Evolutionary conservation across 306 rosid genomes (phyloP).

Genomic region (Inga leiocalycina): DNA sequence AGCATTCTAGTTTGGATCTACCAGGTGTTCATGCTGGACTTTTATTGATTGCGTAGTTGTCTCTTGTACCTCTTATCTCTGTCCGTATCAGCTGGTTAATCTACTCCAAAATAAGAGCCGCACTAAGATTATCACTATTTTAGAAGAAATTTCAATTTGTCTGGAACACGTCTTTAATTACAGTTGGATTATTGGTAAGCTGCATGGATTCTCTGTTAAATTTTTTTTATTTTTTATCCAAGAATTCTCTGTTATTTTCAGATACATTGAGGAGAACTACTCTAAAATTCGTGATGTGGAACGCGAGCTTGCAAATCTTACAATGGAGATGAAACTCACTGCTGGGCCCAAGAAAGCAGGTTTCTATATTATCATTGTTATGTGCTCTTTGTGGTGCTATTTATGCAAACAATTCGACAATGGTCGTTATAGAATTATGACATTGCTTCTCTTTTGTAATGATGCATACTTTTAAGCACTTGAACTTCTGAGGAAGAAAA

Average conservation of each 20-base stretch:
- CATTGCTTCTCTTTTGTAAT: not conserved
- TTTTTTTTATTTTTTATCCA: too few species aligned
- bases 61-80: not conserved
- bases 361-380: not conserved
- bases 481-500: constrained; percentile 6
- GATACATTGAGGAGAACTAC: constrained; percentile 2
- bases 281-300: constrained; percentile 5
- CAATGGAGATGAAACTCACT: constrained; percentile 1
- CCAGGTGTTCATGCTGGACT: not conserved
- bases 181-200: not conserved
- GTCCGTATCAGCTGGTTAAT: not conserved
- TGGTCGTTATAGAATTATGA: not conserved
- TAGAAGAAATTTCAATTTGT: not conserved
- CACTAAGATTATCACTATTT: not conserved
- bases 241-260: not conserved
- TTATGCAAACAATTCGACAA: not conserved
- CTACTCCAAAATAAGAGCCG: not conserved
- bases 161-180: not conserved
- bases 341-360: constrained; percentile 6
- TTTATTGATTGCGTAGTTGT: not conserved
- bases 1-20: not conserved
- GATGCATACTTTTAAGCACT: not conserved
- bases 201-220: not conserved
- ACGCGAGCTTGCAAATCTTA: not conserved
- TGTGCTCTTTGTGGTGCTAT: not conserved